Evolutionary conservation across 805 yeast genomes (phyloP), one percentile per base, ranked within the genome.

Genomic region (Priceomyces melissophilus): DNA sequence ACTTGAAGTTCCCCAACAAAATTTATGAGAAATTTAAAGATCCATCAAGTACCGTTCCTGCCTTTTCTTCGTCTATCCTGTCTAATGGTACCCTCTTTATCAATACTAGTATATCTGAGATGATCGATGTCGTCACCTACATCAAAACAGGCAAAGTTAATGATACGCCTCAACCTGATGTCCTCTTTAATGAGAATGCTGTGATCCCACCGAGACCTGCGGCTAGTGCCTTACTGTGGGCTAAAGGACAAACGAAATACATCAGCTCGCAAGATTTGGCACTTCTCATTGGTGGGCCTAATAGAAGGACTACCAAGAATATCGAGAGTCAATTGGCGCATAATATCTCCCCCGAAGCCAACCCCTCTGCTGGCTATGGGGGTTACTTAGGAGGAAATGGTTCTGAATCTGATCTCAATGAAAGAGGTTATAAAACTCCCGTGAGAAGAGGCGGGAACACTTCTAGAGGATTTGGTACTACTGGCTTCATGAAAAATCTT

Each of bases 151-250:
- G 45, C 23, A 57, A 55, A 37, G 52, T 46, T 32, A 53, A 52
- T 35, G 58, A 53, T 11, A 53, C 48, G 13, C 53, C 53, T 2
- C 39, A 50, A 4, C 61, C 71, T 4, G 96, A 87, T 58, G 63
- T 73, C 1, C 63, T 93, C 28, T 90, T 83, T 64, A 84, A 86
- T 53, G 83, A 78, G 17, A 76, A 79, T 45, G 71, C 84, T 34
- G 65, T 75, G 4, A 75, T 84, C 14, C 95, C 96, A 2, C 76
- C 79, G 26, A 73, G 98, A 36, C 99, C 99, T 2, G 72, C 78
- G 3, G 79, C 87, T 5, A 79, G 88, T 29, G 77, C 93, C 0
- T 68, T 86, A 33, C 91, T 84, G 59, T 86, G 96, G 93, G 87
- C 93, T 5, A 79, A 83, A 49, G 96, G 96, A 2, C 66, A 60